These are phyloP conservation scores for Aegilops longissima DNA, from an alignment of 176 grass and related monocot species.

Conservation along the genomic window DNA sequence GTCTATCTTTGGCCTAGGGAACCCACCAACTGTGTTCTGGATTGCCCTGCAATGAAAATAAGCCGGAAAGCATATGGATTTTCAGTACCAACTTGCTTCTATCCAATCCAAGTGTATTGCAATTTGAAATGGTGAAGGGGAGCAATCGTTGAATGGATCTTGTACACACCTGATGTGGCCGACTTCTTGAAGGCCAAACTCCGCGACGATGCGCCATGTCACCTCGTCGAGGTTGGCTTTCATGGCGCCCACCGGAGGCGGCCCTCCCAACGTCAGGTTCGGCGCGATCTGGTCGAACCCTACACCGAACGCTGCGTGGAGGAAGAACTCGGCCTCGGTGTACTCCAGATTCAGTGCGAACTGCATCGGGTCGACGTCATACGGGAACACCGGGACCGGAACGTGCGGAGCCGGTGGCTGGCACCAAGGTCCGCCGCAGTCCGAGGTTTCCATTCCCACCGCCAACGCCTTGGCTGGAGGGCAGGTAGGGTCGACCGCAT, in stretches of 20 bases:
- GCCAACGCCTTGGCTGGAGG: not conserved
- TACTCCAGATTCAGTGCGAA: slow-evolving; percentile 84
- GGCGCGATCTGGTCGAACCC: slow-evolving; percentile 71
- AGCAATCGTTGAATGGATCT: not conserved
- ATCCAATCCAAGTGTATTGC: too few relatives aligned
- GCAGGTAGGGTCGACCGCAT: slow-evolving; percentile 17
- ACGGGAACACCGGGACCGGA: slow-evolving; percentile 48
- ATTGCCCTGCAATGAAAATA: slow-evolving; percentile 46
- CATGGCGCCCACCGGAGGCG: slow-evolving; percentile 61
- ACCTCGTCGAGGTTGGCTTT: slow-evolving; percentile 59
- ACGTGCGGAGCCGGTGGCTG: not conserved
- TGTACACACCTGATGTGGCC: slow-evolving; percentile 59
- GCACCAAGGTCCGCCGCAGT: not conserved
- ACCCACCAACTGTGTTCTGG: slow-evolving; percentile 51
- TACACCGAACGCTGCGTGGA: slow-evolving; percentile 45
- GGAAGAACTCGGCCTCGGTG: slow-evolving; percentile 67
- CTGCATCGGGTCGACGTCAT: slow-evolving; percentile 56
- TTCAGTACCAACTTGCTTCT: too few relatives aligned
- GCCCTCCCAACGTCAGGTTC: slow-evolving; percentile 50
- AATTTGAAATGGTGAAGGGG: too few relatives aligned
- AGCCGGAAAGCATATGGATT: not conserved
- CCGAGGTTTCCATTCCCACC: not conserved
- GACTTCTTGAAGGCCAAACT: slow-evolving; percentile 82
- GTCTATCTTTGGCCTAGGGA: slow-evolving; percentile 64
- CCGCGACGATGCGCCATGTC: slow-evolving; percentile 41